These are phyloP conservation scores for Cadophora sp. DNA, from an alignment of 2,329 filamentous ascomycete species.

Conservation along the genomic window DNA sequence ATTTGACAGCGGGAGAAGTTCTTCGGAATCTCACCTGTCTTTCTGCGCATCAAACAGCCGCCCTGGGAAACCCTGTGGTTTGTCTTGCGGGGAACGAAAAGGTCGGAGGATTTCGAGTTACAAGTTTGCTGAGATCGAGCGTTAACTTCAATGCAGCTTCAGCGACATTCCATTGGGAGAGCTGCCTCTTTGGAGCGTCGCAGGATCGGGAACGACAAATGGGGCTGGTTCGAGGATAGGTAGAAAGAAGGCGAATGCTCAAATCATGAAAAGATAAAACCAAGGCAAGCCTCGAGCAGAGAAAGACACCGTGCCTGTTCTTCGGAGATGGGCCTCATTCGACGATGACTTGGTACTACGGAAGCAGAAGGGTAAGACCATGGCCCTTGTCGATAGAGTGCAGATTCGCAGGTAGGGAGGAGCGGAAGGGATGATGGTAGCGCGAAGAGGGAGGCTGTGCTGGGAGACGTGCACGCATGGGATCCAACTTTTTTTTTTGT, in stretches of 20 bases:
- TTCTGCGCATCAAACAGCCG: constrained; percentile 27
- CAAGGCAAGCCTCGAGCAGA: neutral
- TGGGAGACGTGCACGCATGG: neutral
- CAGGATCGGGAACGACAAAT: neutral
- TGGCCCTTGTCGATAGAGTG: constrained; percentile 9
- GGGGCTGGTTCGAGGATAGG: neutral
- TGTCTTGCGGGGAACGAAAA: constrained; percentile 15
- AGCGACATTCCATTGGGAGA: constrained; percentile 14
- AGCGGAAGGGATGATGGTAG: neutral
- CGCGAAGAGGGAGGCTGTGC: constrained; percentile 19
- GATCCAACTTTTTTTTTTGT: neutral
- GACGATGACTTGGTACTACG: constrained; percentile 17
- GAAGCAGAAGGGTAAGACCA: constrained; percentile 12
- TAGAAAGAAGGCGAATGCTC: neutral
- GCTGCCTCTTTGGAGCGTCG: constrained; percentile 11
- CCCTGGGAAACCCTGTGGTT: constrained; percentile 16
- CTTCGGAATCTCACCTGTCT: constrained; percentile 21
- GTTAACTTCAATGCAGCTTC: constrained; percentile 12
- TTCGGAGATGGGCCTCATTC: constrained; percentile 18
- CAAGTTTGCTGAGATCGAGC: constrained; percentile 13
- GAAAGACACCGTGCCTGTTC: neutral
- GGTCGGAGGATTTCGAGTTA: constrained; percentile 19
- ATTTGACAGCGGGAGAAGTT: constrained; percentile 12
- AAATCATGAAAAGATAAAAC: neutral
- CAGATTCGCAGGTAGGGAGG: neutral